Conservation (phyloP, 2,329 filamentous ascomycete genomes). For the Epichloe aotearoae region DNA sequence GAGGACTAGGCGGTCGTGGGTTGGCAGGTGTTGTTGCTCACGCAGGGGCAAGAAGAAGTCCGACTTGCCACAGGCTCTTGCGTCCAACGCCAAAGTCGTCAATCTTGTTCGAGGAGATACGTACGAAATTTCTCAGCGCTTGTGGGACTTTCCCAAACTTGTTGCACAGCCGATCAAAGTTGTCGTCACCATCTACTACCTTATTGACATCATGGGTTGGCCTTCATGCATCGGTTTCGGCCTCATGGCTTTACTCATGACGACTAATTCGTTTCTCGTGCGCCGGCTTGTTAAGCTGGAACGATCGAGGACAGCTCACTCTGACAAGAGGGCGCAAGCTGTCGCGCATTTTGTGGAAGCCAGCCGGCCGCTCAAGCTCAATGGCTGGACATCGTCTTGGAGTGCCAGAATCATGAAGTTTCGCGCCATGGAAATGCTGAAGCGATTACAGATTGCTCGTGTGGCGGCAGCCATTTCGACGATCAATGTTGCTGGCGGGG, state of each 20-base stretch:
- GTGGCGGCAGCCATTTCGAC: slow-evolving; percentile 42
- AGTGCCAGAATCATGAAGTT: slow-evolving; percentile 23
- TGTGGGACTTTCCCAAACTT: slow-evolving; percentile 76
- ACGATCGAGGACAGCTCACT: slow-evolving; percentile 54
- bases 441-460: slow-evolving; percentile 23
- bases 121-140: slow-evolving; percentile 69
- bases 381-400: slow-evolving; percentile 27
- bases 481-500: slow-evolving; percentile 57
- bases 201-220: slow-evolving; percentile 66
- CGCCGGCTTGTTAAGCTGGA: slow-evolving; percentile 55
- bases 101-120: slow-evolving; percentile 75
- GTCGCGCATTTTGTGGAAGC: slow-evolving; percentile 80
- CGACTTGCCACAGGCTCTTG: slow-evolving; percentile 32
- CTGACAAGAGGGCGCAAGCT: slow-evolving; percentile 65
- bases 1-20: slow-evolving; percentile 8
- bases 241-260: slow-evolving; percentile 55
- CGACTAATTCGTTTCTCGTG: slow-evolving; percentile 55
- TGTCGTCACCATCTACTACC: slow-evolving; percentile 49
- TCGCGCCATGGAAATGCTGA: slow-evolving; percentile 22
- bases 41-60: slow-evolving; percentile 7
- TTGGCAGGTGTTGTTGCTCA: slow-evolving; percentile 9
- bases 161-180: slow-evolving; percentile 65
- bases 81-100: slow-evolving; percentile 81
- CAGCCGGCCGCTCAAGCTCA: slow-evolving; percentile 49
- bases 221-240: slow-evolving; percentile 62